These are phyloP conservation scores for Eucalyptus decipiens DNA, from an alignment of 345 rosid species.

Conservation along the genomic window DNA sequence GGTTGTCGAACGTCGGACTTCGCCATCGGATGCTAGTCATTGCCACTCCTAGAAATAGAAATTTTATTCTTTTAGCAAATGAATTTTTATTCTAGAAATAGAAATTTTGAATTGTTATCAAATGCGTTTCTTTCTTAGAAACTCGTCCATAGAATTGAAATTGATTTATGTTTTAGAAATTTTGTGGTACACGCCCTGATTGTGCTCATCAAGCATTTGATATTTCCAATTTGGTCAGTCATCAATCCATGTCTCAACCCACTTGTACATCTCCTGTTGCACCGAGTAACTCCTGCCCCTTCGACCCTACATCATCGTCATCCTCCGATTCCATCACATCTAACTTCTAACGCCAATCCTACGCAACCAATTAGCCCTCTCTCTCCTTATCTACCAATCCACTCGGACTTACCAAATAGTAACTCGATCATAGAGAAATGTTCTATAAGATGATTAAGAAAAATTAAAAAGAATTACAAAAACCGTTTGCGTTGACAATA, in stretches of 20 bases:
- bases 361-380: not conserved
- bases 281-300: not conserved
- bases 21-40: accelerated
- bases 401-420: not conserved
- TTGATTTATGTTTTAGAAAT: accelerated
- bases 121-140: too few species aligned
- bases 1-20: accelerated
- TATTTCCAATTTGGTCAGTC: not conserved
- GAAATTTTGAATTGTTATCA: too few species aligned
- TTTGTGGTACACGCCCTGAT: not conserved
- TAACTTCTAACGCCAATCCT: not conserved
- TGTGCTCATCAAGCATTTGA: not conserved
- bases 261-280: not conserved
- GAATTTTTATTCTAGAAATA: too few species aligned
- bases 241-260: not conserved
- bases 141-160: too few species aligned
- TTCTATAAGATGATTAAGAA: not conserved
- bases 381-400: not conserved
- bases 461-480: too few species aligned
- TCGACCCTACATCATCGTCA: not conserved
- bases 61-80: too few species aligned
- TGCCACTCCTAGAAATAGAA: too few species aligned
- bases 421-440: not conserved
- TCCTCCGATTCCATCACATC: not conserved
- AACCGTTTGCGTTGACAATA: accelerated